phyloP scores from a whole-genome alignment of 306 rosid genomes.

The Inga laurina region DNA sequence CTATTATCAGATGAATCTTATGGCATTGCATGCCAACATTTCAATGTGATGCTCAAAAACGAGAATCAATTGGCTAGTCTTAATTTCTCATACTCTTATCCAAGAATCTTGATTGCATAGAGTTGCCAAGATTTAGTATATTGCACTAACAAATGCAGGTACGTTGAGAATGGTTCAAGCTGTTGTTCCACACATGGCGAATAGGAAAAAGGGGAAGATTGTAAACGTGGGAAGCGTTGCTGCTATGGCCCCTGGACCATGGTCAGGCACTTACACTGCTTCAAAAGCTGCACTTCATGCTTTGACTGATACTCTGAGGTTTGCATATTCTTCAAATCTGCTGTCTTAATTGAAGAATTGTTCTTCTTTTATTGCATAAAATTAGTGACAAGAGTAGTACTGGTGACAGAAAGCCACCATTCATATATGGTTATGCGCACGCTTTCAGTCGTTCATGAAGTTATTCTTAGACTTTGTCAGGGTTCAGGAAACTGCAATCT shows the following conservation, averaged over 20 bases:
- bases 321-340: constrained; percentile 10
- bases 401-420: constrained; percentile 1
- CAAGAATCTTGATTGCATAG: neutral
- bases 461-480: neutral
- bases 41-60: neutral
- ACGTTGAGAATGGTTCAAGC: constrained; percentile 86
- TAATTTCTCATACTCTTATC: neutral
- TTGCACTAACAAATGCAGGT: constrained; percentile 46
- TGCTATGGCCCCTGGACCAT: constrained; percentile 78
- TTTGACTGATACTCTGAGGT: constrained; percentile 79
- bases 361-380: constrained; percentile 17
- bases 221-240: constrained; percentile 76
- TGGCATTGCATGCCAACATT: neutral
- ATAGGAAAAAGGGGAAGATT: constrained; percentile 70
- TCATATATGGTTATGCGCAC: neutral
- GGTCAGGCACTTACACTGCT: constrained; percentile 76
- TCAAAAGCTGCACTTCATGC: constrained; percentile 90
- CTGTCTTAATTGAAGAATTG: neutral
- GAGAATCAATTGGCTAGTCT: neutral
- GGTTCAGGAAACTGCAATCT: neutral
- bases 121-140: neutral
- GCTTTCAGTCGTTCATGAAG: neutral
- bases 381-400: neutral
- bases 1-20: neutral
- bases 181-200: constrained; percentile 86